These are phyloP conservation scores for Candolleomyces efflorescens DNA, from an alignment of 768 basidiomycete genomes.

Conservation along the genomic window DNA sequence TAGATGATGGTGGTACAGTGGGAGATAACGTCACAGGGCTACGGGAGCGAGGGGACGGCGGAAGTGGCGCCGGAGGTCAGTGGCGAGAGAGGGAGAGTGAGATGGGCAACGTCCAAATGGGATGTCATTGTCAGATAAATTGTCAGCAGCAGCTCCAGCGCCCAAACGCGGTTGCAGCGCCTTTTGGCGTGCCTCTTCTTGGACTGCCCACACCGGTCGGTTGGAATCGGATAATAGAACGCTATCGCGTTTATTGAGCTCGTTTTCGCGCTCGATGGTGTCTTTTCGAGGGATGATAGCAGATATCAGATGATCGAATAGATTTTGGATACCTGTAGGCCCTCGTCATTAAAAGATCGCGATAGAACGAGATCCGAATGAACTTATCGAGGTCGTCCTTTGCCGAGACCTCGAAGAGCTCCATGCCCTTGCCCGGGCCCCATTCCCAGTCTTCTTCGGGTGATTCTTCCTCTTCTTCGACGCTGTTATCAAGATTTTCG, in stretches of 20 bases:
- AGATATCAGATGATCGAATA: slow-evolving; percentile 77
- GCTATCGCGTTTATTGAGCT: slow-evolving; percentile 76
- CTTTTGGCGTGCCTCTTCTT: slow-evolving; percentile 67
- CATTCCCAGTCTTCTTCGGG: slow-evolving; percentile 65
- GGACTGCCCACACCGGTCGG: slow-evolving; percentile 72
- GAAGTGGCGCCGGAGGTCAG: neutral
- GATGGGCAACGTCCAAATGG: slow-evolving; percentile 13
- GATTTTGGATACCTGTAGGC: slow-evolving; percentile 63
- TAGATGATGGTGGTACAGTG: slow-evolving; percentile 9
- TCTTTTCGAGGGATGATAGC: slow-evolving; percentile 79
- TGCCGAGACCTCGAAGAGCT: slow-evolving; percentile 87
- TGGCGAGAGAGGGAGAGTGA: slow-evolving; percentile 14
- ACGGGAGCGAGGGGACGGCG: slow-evolving; percentile 7
- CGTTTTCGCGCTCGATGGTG: slow-evolving; percentile 76
- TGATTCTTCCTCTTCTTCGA: slow-evolving; percentile 63
- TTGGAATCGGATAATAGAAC: slow-evolving; percentile 64
- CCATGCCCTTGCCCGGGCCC: slow-evolving; percentile 80
- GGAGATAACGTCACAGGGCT: slow-evolving; percentile 5
- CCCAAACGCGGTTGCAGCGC: slow-evolving; percentile 35
- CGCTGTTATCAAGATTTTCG: slow-evolving; percentile 55
- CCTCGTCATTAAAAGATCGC: slow-evolving; percentile 2
- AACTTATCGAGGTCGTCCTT: slow-evolving; percentile 78
- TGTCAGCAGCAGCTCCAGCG: slow-evolving; percentile 69
- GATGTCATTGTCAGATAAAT: slow-evolving; percentile 15
- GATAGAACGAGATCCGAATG: slow-evolving; percentile 12